phyloP scores from a whole-genome alignment of 352 stramenopile genomes.

The Globisporangium spinosum region DNA sequence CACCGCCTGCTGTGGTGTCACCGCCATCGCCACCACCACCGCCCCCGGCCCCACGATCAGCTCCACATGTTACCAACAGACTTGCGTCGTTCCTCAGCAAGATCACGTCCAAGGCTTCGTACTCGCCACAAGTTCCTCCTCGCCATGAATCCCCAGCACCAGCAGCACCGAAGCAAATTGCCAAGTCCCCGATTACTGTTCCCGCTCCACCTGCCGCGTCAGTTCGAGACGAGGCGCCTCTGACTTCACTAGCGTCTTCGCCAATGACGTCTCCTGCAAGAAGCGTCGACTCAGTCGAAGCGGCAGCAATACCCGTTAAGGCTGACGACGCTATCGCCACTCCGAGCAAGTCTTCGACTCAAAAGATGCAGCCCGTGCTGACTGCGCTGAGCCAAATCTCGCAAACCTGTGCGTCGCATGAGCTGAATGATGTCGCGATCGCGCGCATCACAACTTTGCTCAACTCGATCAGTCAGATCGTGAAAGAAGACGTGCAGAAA shows the following conservation, averaged over 20 bases:
- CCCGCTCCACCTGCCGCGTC: background rate
- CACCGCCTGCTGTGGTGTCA: background rate
- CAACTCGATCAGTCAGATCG: constrained; percentile 62
- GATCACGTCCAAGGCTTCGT: constrained; percentile 16
- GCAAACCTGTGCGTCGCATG: constrained; percentile 49
- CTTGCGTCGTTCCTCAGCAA: constrained; percentile 35
- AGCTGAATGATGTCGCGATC: constrained; percentile 62
- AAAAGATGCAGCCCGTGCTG: constrained; percentile 45
- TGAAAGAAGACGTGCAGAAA: constrained; percentile 58
- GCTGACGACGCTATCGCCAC: background rate
- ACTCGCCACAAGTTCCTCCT: constrained; percentile 6
- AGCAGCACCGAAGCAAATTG: background rate
- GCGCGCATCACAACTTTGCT: constrained; percentile 64
- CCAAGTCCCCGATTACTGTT: background rate
- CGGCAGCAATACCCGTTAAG: background rate
- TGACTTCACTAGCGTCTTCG: background rate
- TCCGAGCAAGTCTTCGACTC: constrained; percentile 2
- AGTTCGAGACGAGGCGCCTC: background rate
- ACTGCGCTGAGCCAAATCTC: constrained; percentile 43
- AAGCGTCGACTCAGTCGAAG: background rate
- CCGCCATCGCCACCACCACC: background rate
- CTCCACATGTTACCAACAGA: constrained; percentile 25
- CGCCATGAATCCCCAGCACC: background rate
- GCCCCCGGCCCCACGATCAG: background rate
- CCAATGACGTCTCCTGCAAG: background rate